Base-by-base conservation (phyloP, 176 grass and related monocot species). In the Echinochloa phyllopogon region DNA sequence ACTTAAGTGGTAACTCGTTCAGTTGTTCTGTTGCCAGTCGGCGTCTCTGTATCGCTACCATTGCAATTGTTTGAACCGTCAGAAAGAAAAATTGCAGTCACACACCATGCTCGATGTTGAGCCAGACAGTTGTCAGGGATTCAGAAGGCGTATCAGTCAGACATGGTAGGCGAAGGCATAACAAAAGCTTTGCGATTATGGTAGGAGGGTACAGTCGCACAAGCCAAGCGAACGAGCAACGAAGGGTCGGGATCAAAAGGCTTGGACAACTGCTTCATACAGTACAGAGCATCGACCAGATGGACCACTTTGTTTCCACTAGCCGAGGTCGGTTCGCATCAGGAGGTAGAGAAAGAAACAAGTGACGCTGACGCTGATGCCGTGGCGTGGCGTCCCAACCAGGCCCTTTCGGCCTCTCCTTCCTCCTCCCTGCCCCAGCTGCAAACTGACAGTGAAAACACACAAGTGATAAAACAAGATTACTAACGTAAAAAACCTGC, bases 21-120 rank as follows among this genome's bases (percentile, higher is more conserved):
- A n/a, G n/a, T n/a, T 60, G 36, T 24, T 77, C 58, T 21, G 74
- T 25, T 43, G 74, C 71, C 73, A 40, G 23, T 56, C 12, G 73
- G 29, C 52, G 51, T 58, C 58, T 15, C 75, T 25, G 38, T 42
- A 17, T 42, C 3, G 38, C 39, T 29, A 4, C 11, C 14, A 14
- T 71, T 29, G 29, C 29, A 6, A n/a, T 21, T n/a, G 65, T 68
- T 42, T 40, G 38, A 39, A 41, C 18, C 7, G 38, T 68, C 38
- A 42, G 18, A 13, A 11, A 25, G 38, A 8, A 50, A 48, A 47
- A 50, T 15, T 44, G 20, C 41, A 70, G n/a, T 33, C 29, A 33
- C 29, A 33, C 55, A 29, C 39, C 13, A 27, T 53, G 51, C 24
- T 44, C 55, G 39, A 47, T 13, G 15, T 41, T 2, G 15, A 49